A percentile compares a stretch with the other conserved stretches of the same genome.
Conservation (phyloP, 345 rosid species). For the Arabis hirsuta region DNA sequence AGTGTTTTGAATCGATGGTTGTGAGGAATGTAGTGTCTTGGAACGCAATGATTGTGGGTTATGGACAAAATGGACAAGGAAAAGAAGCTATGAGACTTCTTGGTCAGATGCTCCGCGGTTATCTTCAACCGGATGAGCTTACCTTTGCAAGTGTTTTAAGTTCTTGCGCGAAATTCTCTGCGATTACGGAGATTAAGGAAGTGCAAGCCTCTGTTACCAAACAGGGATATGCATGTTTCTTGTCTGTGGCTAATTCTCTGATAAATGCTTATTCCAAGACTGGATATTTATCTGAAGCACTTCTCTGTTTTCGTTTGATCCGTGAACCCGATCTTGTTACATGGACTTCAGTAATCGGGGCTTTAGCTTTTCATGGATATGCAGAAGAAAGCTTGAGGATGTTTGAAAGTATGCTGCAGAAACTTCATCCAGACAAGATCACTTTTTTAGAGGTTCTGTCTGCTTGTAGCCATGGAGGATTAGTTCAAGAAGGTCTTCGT, state of each 20-base stretch:
- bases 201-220: constrained; percentile 56
- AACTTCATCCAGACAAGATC: constrained; percentile 62
- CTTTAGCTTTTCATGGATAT: constrained; percentile 63
- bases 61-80: constrained; percentile 56
- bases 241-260: constrained; percentile 61
- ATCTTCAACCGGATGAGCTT: constrained; percentile 60
- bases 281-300: constrained; percentile 56
- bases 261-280: constrained; percentile 61
- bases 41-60: constrained; percentile 71
- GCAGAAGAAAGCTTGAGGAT: constrained; percentile 52
- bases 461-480: constrained; percentile 72
- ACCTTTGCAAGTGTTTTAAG: constrained; percentile 64
- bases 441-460: constrained; percentile 65
- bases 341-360: constrained; percentile 70
- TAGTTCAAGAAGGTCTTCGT: constrained; percentile 61
- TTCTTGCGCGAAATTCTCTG: constrained; percentile 54
- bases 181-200: constrained; percentile 52
- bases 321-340: constrained; percentile 59
- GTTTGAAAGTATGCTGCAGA: constrained; percentile 56
- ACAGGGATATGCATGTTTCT: constrained; percentile 47
- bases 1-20: constrained; percentile 60
- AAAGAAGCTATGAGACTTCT: constrained; percentile 62
- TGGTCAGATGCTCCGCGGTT: constrained; percentile 47
- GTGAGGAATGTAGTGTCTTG: constrained; percentile 65
- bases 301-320: constrained; percentile 53